phyloP scores from a whole-genome alignment of 1,284 basidiomycete genomes.

The Heterobasidion annosum region DNA sequence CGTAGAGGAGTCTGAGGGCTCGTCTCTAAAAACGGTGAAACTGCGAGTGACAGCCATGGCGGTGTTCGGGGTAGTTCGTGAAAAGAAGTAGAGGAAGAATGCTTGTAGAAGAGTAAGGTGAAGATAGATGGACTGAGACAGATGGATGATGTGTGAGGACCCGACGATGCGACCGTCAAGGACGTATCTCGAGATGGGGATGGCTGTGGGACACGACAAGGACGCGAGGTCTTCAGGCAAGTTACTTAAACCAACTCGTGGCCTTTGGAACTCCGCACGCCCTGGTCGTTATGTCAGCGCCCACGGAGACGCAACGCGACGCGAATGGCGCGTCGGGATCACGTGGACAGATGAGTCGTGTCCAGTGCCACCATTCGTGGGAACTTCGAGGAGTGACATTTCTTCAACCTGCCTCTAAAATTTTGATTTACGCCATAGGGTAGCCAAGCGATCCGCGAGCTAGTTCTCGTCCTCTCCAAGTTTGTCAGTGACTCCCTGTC shows the following conservation, averaged over 20 bases:
- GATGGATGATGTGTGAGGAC: neutral
- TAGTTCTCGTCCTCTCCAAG: too few species aligned
- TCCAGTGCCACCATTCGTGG: neutral
- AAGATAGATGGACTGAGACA: neutral
- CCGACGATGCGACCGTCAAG: neutral
- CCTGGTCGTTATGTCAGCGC: conserved; percentile 1
- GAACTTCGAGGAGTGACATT: neutral
- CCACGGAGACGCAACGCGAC: conserved; percentile 2
- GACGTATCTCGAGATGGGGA: neutral
- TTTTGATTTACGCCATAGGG: too few species aligned
- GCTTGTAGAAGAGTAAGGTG: neutral
- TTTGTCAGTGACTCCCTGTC: too few species aligned
- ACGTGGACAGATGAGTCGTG: conserved; percentile 3
- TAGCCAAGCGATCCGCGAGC: too few species aligned
- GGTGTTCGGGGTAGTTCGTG: conserved; percentile 8
- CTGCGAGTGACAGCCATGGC: conserved; percentile 39
- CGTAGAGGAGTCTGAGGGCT: conserved; percentile 14
- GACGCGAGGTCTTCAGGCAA: neutral
- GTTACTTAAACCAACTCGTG: conserved; percentile 8
- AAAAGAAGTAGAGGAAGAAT: conserved; percentile 6
- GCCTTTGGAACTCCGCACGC: conserved; percentile 12
- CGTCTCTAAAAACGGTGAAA: conserved; percentile 63
- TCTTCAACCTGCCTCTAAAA: too few species aligned
- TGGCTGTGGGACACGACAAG: neutral
- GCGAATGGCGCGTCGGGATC: conserved; percentile 11